Conservation (phyloP, 2,329 filamentous ascomycete species). For the Juglanconis oblonga region DNA sequence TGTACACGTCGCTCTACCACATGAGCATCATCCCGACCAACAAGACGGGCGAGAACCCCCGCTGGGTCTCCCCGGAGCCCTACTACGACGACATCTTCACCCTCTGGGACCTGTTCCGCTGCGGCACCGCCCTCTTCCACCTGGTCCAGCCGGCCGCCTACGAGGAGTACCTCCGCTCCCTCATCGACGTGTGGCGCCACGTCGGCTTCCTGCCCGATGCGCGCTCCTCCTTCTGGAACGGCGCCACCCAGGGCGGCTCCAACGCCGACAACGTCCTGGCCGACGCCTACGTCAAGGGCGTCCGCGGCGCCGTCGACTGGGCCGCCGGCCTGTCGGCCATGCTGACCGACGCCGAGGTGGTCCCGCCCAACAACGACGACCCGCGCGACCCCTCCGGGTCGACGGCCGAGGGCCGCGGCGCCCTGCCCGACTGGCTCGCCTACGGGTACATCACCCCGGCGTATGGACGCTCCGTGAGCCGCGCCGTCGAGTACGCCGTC, state of each 20-base stretch:
- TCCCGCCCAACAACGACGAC: conserved; percentile 58
- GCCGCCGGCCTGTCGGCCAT: conserved; percentile 59
- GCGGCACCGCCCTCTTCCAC: conserved; percentile 62
- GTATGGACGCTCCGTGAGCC: conserved; percentile 59
- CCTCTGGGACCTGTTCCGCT: conserved; percentile 65
- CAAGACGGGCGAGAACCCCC: conserved; percentile 67
- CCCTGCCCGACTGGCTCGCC: conserved; percentile 64
- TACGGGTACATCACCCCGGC: conserved; percentile 64
- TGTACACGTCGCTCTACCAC: conserved; percentile 69
- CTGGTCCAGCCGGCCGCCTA: conserved; percentile 61
- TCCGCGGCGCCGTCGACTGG: conserved; percentile 63
- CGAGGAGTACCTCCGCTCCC: conserved; percentile 62
- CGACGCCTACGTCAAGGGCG: conserved; percentile 68
- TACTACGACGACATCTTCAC: conserved; percentile 73
- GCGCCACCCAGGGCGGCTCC: conserved; percentile 65
- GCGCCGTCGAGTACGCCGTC: conserved; percentile 64
- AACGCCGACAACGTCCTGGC: conserved; percentile 71
- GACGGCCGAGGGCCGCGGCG: conserved; percentile 66
- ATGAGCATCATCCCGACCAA: conserved; percentile 69
- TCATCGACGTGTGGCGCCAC: conserved; percentile 66
- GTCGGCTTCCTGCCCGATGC: conserved; percentile 65
- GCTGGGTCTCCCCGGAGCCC: conserved; percentile 62
- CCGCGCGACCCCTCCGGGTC: conserved; percentile 56
- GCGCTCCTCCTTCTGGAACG: conserved; percentile 67
- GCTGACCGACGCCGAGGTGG: conserved; percentile 64